Percentiles rank a stretch among this genome's conserved stretches.
These are phyloP conservation scores for Rosa persica DNA, from an alignment of 306 rosid genomes.

Conservation along the genomic window DNA sequence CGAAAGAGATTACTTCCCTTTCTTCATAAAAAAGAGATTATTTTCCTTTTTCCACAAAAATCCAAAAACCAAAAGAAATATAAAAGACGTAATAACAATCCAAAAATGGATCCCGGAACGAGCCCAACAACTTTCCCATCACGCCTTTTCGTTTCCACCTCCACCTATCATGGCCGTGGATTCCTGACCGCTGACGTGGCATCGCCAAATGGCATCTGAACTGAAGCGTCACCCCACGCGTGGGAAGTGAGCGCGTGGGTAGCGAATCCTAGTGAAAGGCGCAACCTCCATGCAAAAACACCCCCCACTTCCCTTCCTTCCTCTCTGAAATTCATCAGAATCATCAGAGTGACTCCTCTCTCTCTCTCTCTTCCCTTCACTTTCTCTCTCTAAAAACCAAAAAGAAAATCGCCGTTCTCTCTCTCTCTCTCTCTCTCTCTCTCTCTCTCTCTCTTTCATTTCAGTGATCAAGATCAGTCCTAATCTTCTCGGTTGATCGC, in stretches of 20 bases:
- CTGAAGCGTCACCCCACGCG: neutral
- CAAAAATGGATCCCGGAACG: neutral
- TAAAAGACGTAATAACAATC: neutral
- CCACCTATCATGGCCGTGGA: neutral
- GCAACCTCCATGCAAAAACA: conserved; percentile 9
- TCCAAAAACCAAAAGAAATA: neutral
- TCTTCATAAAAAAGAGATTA: neutral
- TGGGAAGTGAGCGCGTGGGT: neutral
- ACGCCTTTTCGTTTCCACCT: neutral
- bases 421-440: neutral
- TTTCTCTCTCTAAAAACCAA: neutral
- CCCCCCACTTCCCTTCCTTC: neutral
- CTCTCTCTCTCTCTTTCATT: neutral
- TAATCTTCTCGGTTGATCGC: neutral
- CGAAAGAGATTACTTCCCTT: neutral
- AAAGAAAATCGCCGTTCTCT: neutral
- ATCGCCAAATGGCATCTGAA: neutral
- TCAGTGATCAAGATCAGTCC: conserved; percentile 9
- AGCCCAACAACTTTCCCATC: neutral
- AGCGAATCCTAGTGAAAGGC: neutral
- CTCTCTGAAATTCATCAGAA: neutral
- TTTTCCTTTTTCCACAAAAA: neutral
- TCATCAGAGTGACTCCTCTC: neutral
- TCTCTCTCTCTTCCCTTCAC: neutral
- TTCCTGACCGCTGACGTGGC: neutral